Base-by-base conservation (phyloP, 1,139 yeast genomes). In the Casaregolazyma lundiana region DNA sequence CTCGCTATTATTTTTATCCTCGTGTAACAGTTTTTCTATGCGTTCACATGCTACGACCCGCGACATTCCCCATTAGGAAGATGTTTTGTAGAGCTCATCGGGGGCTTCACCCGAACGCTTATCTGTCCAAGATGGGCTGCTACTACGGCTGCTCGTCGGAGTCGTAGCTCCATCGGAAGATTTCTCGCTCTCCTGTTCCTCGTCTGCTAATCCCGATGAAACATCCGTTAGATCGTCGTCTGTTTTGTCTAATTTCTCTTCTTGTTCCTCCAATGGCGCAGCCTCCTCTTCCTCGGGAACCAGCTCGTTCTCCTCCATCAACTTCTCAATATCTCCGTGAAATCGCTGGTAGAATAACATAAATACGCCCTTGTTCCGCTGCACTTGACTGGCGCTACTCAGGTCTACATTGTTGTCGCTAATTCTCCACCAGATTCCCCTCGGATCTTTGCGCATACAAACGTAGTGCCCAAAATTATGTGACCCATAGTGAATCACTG, bases 401-500 rank as follows among this genome's bases (percentile, higher is more conserved):
- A 85, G 77, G 53, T 85, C 80, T 2, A 89, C 95, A 1, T 82
- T 80, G 60, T 90, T 96, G 65, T 90, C 97, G 58, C 95, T 84
- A 19, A 89, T 81, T 63, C 96, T 77, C 96, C 96, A 89, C 97
- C 97, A 90, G 9, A 80, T 74, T 1, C 94, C 95, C 57, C 94
- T 75, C 49, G 72, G 75, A 46, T 61, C 61, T 57, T 80, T 82
- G 58, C 97, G 78, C 67, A 77, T 90, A 44, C 95, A 87, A 50
- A 90, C 87, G 63, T 90, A 90, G 64, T 90, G 97, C 16, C 97
- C 97, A 63, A 88, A 90, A 61, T 90, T 88, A 59, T 90, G 97
- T 2, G 96, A 85, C 43, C 97, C 97, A 62, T 82, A 89, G 64
- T 90, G 97, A 1, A 90, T 81, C 43, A 90, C 85, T 1, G 86